Percentiles rank a stretch among this genome's conserved stretches.
These are phyloP conservation scores for Aspergillus transmontanensis DNA, from an alignment of 2,329 filamentous ascomycete species.

Conservation along the genomic window DNA sequence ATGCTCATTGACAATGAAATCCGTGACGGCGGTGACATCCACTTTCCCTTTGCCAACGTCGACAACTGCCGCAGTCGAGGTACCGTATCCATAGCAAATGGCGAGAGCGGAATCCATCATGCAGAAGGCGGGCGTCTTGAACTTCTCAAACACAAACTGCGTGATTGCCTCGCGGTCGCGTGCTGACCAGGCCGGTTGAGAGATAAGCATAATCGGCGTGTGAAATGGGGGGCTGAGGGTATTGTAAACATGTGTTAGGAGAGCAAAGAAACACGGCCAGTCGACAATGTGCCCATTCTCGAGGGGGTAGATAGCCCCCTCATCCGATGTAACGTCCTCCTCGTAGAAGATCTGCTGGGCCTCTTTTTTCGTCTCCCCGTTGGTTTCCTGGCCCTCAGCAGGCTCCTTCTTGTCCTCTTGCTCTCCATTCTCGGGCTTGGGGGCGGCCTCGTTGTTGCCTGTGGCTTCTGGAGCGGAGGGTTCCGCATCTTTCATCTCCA, in stretches of 20 bases:
- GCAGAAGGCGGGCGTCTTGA: constrained; percentile 88
- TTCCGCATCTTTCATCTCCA: constrained; percentile 50
- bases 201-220: constrained; percentile 88
- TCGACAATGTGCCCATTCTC: constrained; percentile 78
- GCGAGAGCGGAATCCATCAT: constrained; percentile 88
- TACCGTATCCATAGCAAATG: constrained; percentile 77
- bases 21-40: constrained; percentile 86
- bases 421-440: constrained; percentile 27
- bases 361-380: constrained; percentile 35
- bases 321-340: constrained; percentile 83
- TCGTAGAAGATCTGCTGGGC: constrained; percentile 67
- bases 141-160: constrained; percentile 96
- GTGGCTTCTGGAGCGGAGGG: constrained; percentile 25
- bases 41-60: constrained; percentile 93
- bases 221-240: constrained; percentile 89
- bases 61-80: constrained; percentile 79
- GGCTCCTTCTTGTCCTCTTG: constrained; percentile 34
- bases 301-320: constrained; percentile 89
- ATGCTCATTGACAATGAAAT: constrained; percentile 74
- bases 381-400: constrained; percentile 19
- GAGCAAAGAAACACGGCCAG: constrained; percentile 90
- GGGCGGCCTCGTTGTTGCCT: constrained; percentile 6
- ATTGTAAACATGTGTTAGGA: constrained; percentile 89
- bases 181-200: constrained; percentile 86
- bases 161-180: constrained; percentile 85